Conservation (phyloP, 169 alveolate genomes). For the Besnoitia besnoiti region DNA sequence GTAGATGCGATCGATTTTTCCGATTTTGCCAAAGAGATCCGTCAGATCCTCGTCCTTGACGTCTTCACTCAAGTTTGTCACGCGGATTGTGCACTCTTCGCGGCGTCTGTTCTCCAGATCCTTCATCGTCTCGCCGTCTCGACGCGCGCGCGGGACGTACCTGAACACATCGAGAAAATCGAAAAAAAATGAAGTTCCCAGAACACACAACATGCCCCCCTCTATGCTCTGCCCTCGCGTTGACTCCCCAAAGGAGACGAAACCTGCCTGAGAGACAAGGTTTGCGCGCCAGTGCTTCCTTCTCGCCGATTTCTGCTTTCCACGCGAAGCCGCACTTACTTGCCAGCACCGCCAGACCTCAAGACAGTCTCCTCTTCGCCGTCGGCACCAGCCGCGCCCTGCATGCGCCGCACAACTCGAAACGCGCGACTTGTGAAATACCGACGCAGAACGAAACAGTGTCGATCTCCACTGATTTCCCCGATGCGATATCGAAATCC, state of each 20-base stretch:
- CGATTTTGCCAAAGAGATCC: constrained; percentile 85
- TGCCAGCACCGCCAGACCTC: not conserved
- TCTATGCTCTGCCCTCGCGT: too few relatives aligned
- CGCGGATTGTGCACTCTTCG: constrained; percentile 89
- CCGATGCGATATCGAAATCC: too few relatives aligned
- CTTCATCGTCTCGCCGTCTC: constrained; percentile 32
- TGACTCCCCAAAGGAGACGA: too few relatives aligned
- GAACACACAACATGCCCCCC: not conserved
- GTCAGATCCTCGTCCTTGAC: constrained; percentile 86
- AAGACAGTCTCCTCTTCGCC: not conserved
- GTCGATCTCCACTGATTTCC: too few relatives aligned
- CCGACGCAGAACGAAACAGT: too few relatives aligned
- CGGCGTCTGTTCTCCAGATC: constrained; percentile 69
- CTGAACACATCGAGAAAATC: not conserved
- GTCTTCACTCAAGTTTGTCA: constrained; percentile 89
- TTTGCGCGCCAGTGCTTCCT: too few relatives aligned
- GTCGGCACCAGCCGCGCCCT: not conserved
- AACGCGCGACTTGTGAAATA: too few relatives aligned
- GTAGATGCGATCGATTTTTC: constrained; percentile 85
- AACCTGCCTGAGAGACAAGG: not conserved
- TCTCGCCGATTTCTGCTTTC: too few relatives aligned
- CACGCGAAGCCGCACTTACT: too few relatives aligned
- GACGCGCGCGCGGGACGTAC: constrained; percentile 15
- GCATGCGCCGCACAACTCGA: not conserved
- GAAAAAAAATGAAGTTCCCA: not conserved